phyloP scores from a whole-genome alignment of 768 basidiomycete species.

The Pilatotrama ljubarskyi region DNA sequence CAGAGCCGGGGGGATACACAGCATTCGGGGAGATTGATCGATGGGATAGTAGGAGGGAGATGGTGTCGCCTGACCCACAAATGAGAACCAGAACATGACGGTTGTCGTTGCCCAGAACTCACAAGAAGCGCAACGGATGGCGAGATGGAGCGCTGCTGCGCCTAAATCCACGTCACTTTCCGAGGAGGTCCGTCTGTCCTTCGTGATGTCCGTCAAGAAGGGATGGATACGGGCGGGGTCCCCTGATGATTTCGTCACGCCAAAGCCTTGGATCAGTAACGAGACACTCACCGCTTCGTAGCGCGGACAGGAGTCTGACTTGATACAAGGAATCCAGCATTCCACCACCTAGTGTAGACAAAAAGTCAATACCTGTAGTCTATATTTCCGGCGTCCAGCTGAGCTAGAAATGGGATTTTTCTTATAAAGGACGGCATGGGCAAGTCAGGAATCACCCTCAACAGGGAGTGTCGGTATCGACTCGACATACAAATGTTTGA shows the following conservation, averaged over 20 bases:
- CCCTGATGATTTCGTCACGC: slow-evolving; percentile 40
- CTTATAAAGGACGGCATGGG: no score
- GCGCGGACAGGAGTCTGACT: slow-evolving; percentile 42
- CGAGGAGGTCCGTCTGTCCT: slow-evolving; percentile 53
- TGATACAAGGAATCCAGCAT: slow-evolving; percentile 39
- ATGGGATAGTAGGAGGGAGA: slow-evolving; percentile 66
- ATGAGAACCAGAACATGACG: slow-evolving; percentile 1
- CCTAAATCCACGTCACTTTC: slow-evolving; percentile 60
- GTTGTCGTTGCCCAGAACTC: slow-evolving; percentile 27
- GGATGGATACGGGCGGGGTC: slow-evolving; percentile 81
- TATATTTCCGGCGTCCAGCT: no score
- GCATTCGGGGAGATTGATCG: slow-evolving; percentile 80
- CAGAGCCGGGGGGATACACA: slow-evolving; percentile 69
- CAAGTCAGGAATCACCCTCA: no score
- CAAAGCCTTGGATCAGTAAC: background rate
- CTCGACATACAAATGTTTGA: background rate
- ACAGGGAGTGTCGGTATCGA: no score
- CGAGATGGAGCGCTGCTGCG: slow-evolving; percentile 77
- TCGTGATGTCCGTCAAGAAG: slow-evolving; percentile 73
- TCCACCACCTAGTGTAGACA: background rate
- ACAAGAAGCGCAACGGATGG: slow-evolving; percentile 81
- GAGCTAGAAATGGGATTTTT: no score
- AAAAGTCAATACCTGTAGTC: no score
- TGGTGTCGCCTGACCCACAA: slow-evolving; percentile 55
- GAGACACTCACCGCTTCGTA: slow-evolving; percentile 38